Evolutionary conservation across 352 stramenopile species (phyloP).

Genomic region (Globisporangium polare): DNA sequence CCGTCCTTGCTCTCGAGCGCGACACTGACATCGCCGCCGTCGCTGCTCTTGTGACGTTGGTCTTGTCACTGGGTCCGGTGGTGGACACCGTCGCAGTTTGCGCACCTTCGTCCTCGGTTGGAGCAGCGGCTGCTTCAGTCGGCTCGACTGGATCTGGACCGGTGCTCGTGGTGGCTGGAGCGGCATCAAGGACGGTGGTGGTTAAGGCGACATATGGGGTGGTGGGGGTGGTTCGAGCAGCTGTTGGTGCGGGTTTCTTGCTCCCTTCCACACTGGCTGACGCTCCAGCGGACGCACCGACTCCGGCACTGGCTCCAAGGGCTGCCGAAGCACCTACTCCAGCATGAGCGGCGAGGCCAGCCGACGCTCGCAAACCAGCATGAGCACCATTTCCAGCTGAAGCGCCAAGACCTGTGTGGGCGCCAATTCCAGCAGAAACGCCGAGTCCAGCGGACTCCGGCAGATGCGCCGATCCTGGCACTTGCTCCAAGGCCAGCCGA

Average conservation of each 20-base stretch:
- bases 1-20: not conserved
- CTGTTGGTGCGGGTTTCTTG: not conserved
- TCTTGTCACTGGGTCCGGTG: not conserved
- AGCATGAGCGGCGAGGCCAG: not conserved
- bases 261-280: not conserved
- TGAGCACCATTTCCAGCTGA: not conserved
- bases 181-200: not conserved
- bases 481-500: not conserved
- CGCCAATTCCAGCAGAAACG: not conserved
- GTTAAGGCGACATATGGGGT: too few relatives aligned
- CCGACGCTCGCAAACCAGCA: not conserved
- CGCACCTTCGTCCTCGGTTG: not conserved
- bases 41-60: not conserved
- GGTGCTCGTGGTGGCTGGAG: not conserved
- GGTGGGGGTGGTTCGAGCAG: not conserved
- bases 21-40: not conserved
- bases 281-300: not conserved
- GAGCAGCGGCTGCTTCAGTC: not conserved
- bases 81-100: not conserved
- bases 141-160: not conserved
- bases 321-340: not conserved
- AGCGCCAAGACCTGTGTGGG: too few relatives aligned
- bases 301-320: not conserved
- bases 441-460: not conserved
- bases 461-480: not conserved